Conservation (phyloP, 768 basidiomycete genomes). For the Suillus lakei region DNA sequence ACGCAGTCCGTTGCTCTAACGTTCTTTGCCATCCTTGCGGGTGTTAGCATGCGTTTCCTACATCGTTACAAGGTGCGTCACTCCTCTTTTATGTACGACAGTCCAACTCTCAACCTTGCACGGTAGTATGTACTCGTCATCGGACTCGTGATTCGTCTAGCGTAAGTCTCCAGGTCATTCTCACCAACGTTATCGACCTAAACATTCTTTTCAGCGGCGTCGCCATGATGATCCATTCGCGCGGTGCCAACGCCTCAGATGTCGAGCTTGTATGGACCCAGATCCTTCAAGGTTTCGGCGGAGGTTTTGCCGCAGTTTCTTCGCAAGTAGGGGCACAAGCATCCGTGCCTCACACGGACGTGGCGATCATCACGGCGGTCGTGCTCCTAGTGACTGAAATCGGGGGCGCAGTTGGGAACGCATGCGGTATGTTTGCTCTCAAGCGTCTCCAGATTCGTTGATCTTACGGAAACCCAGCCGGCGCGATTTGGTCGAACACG, state of each 20-base stretch:
- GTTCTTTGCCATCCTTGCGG: slow-evolving; percentile 65
- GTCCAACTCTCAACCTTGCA: background rate
- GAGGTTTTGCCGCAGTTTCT: slow-evolving; percentile 66
- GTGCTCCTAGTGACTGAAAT: slow-evolving; percentile 71
- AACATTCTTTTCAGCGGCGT: slow-evolving; percentile 49
- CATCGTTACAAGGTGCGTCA: slow-evolving; percentile 57
- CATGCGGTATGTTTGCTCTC: slow-evolving; percentile 47
- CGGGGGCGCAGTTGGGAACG: slow-evolving; percentile 68
- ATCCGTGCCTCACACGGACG: slow-evolving; percentile 64
- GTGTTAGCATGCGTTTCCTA: slow-evolving; percentile 55
- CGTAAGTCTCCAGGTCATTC: slow-evolving; percentile 32
- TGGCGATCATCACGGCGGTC: slow-evolving; percentile 69
- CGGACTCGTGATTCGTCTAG: slow-evolving; percentile 63
- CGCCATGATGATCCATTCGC: slow-evolving; percentile 71
- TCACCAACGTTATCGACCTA: background rate
- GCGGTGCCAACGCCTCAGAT: slow-evolving; percentile 59
- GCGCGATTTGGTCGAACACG: slow-evolving; percentile 64
- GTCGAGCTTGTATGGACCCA: slow-evolving; percentile 68
- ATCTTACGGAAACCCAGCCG: slow-evolving; percentile 40
- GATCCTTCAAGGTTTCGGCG: slow-evolving; percentile 74
- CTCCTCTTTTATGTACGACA: background rate
- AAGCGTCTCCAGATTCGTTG: background rate
- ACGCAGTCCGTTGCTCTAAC: slow-evolving; percentile 65
- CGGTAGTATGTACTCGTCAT: slow-evolving; percentile 51
- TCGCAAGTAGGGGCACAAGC: slow-evolving; percentile 69